phyloP scores from a whole-genome alignment of 129 eudicot genomes.

The Silybum marianum region DNA sequence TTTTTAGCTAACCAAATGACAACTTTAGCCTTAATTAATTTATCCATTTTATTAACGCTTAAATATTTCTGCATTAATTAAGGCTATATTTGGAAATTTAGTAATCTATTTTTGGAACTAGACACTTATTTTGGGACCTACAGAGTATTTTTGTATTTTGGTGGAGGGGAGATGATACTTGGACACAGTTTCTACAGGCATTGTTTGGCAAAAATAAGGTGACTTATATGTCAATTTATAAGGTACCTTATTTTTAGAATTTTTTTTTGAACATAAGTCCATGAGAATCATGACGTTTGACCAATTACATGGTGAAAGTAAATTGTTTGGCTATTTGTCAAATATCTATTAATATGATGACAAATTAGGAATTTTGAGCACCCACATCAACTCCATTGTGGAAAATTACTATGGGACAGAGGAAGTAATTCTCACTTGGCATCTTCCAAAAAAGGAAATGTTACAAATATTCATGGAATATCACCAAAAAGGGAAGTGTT shows the following conservation, averaged over 20 bases:
- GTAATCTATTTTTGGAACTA: neutral
- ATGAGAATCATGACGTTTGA: neutral
- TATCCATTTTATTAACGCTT: neutral
- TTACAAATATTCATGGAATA: neutral
- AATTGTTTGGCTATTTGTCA: neutral
- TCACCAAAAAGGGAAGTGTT: neutral
- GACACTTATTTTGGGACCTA: neutral
- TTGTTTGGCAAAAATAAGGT: no score
- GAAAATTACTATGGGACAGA: neutral
- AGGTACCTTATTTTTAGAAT: no score
- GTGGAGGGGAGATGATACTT: neutral
- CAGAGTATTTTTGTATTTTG: neutral
- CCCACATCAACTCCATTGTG: neutral
- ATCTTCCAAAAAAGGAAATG: neutral
- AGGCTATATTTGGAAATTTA: neutral
- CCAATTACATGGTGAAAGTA: neutral
- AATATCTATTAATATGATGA: neutral
- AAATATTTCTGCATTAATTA: neutral
- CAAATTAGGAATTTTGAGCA: neutral
- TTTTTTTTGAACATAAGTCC: neutral
- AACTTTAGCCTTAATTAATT: neutral
- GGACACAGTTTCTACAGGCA: neutral
- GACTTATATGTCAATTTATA: no score
- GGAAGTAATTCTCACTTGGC: neutral
- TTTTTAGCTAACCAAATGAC: neutral